These are phyloP conservation scores for Cyanidium caldarium DNA, from an alignment of 23 red algal species.

Conservation along the genomic window DNA sequence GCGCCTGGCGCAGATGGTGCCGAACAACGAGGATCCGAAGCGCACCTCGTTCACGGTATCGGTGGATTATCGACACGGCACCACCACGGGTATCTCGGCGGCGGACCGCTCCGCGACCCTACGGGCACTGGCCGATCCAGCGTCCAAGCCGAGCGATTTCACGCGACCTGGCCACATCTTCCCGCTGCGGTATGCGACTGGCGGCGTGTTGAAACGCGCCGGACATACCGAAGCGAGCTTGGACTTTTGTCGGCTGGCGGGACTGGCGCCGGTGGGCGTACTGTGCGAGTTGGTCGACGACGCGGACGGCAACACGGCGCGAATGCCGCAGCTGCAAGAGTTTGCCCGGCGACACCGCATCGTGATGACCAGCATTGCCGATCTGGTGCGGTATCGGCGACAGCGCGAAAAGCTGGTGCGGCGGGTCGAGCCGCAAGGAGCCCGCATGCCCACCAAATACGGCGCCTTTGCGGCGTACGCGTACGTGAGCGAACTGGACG, in stretches of 20 bases:
- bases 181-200: slow-evolving; percentile 52
- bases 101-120: slow-evolving; percentile 59
- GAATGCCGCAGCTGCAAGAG: slow-evolving; percentile 43
- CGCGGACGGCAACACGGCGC: slow-evolving; percentile 67
- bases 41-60: slow-evolving; percentile 83
- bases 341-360: slow-evolving; percentile 61
- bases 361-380: slow-evolving; percentile 88
- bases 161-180: slow-evolving; percentile 90
- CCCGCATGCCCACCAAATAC: slow-evolving; percentile 66
- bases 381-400: slow-evolving; percentile 71
- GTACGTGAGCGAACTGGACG: slow-evolving; percentile 61
- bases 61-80: slow-evolving; percentile 58
- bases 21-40: slow-evolving; percentile 82
- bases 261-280: slow-evolving; percentile 66
- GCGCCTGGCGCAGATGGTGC: slow-evolving; percentile 62
- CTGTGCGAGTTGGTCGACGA: slow-evolving; percentile 91
- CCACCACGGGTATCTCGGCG: slow-evolving; percentile 83
- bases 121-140: slow-evolving; percentile 45
- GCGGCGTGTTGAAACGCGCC: slow-evolving; percentile 88
- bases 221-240: slow-evolving; percentile 92
- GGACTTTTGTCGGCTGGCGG: slow-evolving; percentile 63
- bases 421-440: slow-evolving; percentile 28
- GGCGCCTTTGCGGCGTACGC: slow-evolving; percentile 63
- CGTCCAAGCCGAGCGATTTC: slow-evolving; percentile 37
- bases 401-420: slow-evolving; percentile 64